A percentile compares a stretch with the other conserved stretches of the same genome.
Evolutionary conservation across 73 alveolate genomes (phyloP).

Genomic region (Paramecium caudatum): DNA sequence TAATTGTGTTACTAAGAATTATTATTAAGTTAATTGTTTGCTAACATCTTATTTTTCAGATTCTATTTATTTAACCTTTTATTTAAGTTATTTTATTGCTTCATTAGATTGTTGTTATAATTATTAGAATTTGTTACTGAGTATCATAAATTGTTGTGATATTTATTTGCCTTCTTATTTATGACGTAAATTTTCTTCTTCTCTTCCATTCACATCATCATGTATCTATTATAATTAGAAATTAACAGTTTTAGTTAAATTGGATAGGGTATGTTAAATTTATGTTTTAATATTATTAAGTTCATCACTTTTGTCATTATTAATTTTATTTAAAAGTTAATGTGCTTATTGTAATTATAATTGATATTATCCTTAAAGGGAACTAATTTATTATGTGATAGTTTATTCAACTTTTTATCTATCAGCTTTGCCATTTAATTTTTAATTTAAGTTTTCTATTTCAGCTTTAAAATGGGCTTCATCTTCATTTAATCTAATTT

Average conservation of each 20-base stretch:
- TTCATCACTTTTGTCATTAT: constrained; percentile 64
- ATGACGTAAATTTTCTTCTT: background rate
- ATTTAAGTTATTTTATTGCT: background rate
- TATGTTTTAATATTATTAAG: background rate
- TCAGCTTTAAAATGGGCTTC: constrained; percentile 54
- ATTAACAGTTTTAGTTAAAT: background rate
- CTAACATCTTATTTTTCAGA: background rate
- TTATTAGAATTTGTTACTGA: background rate
- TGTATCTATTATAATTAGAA: constrained; percentile 23
- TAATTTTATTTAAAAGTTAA: constrained; percentile 46
- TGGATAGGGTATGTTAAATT: constrained; percentile 1
- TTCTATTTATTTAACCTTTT: constrained; percentile 22
- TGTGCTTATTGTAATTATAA: constrained; percentile 17
- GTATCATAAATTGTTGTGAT: background rate
- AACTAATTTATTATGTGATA: background rate
- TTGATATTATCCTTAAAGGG: constrained; percentile 8
- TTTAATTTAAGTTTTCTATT: background rate
- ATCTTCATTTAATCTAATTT: constrained; percentile 54
- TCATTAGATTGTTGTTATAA: constrained; percentile 18
- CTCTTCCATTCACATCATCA: background rate
- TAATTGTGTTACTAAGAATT: background rate
- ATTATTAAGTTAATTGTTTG: background rate
- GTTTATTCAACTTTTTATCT: constrained; percentile 11
- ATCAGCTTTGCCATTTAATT: constrained; percentile 6
- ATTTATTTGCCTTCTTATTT: constrained; percentile 39